Base-by-base conservation (phyloP, 306 rosid genomes). In the Castanospermum australe region DNA sequence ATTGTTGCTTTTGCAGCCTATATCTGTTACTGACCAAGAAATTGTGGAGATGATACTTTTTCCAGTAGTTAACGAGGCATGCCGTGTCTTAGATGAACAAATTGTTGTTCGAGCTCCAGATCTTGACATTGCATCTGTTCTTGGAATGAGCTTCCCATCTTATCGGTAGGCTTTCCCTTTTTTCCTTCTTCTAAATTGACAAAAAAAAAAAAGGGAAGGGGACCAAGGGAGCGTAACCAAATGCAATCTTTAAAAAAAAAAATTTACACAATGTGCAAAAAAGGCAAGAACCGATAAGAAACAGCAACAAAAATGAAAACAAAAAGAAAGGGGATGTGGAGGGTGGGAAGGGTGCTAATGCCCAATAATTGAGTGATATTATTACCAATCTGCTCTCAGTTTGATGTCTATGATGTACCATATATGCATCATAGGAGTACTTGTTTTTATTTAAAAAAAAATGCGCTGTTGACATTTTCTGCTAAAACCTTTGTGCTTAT, bases 131-230 rank as follows among this genome's bases (percentile, higher is more conserved):
- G 93, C 99, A 69, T 85, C 94, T 84, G 89, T 96, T 89, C 93
- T 96, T 47, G 99, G 98, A 82, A 96, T 96, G 99, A 93, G 99
- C 85, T 96, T 96, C 86, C 99, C 99, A 11, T 73, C 88, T 77
- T 87, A 86, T 69, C 87, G 97, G 99, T 93, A 48, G 32, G 90
- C 30, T 18, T 69, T 17, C 42, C 14, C 44, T 69, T 64, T 24
- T 63, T 24, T 39, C 6, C 57, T 22, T 4, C 54, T 59, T 51
- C 73, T 9, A 41, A 55, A 30, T 50, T 80, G 21, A 51, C 28
- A 38, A 17, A 30, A 14, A 41, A 11, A 24, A 17, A 14, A 41
- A 11, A 24, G 13, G 28, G 22, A 66, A 65, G 24, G 32, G 73
- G 11, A 52, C 25, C 21, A 39, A 33, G 51, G 44, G 56, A 30